phyloP scores from a whole-genome alignment of 805 yeast species.

The Saccharomyces mikatae region DNA sequence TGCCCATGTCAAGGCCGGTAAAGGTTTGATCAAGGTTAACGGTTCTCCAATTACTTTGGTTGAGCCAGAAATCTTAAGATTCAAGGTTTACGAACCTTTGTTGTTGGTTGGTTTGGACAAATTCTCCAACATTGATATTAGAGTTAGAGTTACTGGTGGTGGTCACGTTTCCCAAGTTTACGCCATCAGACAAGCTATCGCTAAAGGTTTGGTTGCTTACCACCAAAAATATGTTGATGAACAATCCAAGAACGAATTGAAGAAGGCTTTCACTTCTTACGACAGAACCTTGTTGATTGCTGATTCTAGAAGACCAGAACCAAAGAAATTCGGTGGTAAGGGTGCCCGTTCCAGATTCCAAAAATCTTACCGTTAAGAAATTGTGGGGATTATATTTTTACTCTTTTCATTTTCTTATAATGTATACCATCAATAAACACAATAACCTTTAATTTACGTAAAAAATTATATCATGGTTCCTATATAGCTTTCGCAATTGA shows the following conservation, averaged over 20 bases:
- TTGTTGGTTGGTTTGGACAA: slow-evolving; percentile 97
- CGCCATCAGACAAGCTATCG: slow-evolving; percentile 99
- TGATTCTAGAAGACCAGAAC: slow-evolving; percentile 99
- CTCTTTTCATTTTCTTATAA: slow-evolving; percentile 84
- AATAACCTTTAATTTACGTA: slow-evolving; percentile 29
- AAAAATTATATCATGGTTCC: neutral
- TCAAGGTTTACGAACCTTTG: slow-evolving; percentile 99
- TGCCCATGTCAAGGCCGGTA: slow-evolving; percentile 99
- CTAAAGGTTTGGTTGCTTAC: slow-evolving; percentile 99
- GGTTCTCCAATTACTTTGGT: slow-evolving; percentile 99
- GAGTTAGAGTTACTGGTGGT: slow-evolving; percentile 99
- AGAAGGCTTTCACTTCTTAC: slow-evolving; percentile 94
- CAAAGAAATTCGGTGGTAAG: slow-evolving; percentile 99
- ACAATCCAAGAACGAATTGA: slow-evolving; percentile 98
- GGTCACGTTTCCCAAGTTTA: slow-evolving; percentile 99
- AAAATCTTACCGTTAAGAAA: slow-evolving; percentile 96
- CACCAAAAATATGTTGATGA: slow-evolving; percentile 99
- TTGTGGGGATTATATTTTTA: slow-evolving; percentile 63
- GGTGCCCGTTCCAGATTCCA: slow-evolving; percentile 99
- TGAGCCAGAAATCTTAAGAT: slow-evolving; percentile 97
- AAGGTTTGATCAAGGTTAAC: slow-evolving; percentile 98
- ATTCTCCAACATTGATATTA: slow-evolving; percentile 96
- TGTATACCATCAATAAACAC: slow-evolving; percentile 51
- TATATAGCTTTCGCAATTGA: neutral
- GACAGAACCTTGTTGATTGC: slow-evolving; percentile 99